These are phyloP conservation scores for Tulasnella sp. DNA, from an alignment of 768 basidiomycete genomes.

Conservation along the genomic window DNA sequence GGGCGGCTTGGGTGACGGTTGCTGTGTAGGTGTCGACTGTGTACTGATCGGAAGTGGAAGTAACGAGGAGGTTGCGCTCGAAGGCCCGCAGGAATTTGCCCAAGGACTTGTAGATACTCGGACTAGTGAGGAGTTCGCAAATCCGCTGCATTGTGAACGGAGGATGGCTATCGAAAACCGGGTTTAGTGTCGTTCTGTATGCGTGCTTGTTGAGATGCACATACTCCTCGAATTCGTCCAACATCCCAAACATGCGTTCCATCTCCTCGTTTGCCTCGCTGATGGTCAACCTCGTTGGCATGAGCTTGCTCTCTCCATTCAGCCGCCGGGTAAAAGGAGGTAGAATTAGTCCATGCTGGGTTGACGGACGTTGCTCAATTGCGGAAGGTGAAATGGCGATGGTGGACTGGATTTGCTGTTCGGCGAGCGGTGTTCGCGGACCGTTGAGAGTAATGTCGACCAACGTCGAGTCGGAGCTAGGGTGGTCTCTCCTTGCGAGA, in stretches of 20 bases:
- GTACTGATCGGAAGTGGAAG: conserved; percentile 66
- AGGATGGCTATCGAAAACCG: conserved; percentile 31
- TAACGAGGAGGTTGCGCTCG: conserved; percentile 71
- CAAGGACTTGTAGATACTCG: conserved; percentile 57
- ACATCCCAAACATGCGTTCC: conserved; percentile 43
- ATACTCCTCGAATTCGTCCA: conserved; percentile 68
- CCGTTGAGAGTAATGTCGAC: conserved; percentile 6
- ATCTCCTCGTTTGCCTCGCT: conserved; percentile 50
- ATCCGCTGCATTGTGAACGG: conserved; percentile 88
- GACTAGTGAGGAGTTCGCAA: conserved; percentile 70
- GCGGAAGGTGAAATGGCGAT: conserved; percentile 12
- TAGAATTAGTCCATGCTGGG: conserved; percentile 50
- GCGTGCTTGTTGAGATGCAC: conserved; percentile 21
- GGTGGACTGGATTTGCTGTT: conserved; percentile 17
- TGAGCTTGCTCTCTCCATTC: conserved; percentile 35
- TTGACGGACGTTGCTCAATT: conserved; percentile 26
- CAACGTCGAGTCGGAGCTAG: background rate
- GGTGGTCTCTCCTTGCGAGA: background rate
- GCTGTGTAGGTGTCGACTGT: conserved; percentile 26
- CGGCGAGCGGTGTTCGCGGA: conserved; percentile 21
- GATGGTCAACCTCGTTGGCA: conserved; percentile 47
- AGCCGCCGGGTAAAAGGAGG: conserved; percentile 62
- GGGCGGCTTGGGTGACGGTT: conserved; percentile 31
- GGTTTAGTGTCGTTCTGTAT: conserved; percentile 3
- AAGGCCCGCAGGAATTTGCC: conserved; percentile 86